A percentile compares a stretch with the other conserved stretches of the same genome.
Conservation (phyloP, 176 grass and related monocot species). For the Triticum timopheevii region DNA sequence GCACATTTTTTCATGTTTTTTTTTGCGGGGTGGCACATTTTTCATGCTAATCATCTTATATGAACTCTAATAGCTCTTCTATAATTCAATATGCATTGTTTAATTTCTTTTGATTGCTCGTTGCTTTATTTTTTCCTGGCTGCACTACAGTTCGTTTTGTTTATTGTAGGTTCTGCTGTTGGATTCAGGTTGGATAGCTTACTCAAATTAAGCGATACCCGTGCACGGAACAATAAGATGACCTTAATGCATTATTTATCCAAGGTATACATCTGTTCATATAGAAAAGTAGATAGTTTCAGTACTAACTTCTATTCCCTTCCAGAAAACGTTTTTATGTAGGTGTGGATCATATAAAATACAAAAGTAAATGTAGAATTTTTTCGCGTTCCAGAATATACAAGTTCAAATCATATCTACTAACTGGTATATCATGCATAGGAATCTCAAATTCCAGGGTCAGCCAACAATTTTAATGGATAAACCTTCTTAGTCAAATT, state of each 20-base stretch:
- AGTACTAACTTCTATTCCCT: background rate
- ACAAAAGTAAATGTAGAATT: background rate
- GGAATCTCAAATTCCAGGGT: background rate
- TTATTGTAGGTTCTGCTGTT: slow-evolving; percentile 89
- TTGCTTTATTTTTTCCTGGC: slow-evolving; percentile 11
- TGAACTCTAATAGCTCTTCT: slow-evolving; percentile 12
- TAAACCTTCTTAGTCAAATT: background rate
- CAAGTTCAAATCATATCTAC: background rate
- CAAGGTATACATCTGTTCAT: slow-evolving; percentile 55
- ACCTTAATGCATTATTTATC: slow-evolving; percentile 99
- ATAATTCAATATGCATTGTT: background rate
- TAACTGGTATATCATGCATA: slow-evolving; percentile 6
- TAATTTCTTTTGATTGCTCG: background rate
- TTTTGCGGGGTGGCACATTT: background rate
- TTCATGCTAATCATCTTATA: background rate
- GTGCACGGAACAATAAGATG: slow-evolving; percentile 97
- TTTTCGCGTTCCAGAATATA: slow-evolving; percentile 10
- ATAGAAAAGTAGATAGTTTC: slow-evolving; percentile 26
- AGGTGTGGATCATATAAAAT: background rate
- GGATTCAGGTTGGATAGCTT: slow-evolving; percentile 99
- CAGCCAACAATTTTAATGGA: background rate
- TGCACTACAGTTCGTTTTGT: background rate
- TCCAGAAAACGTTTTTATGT: background rate
- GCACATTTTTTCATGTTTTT: background rate
- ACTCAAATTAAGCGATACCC: slow-evolving; percentile 94